These are phyloP conservation scores for Hypomontagnella monticulosa DNA, from an alignment of 495 filamentous ascomycete genomes.

Conservation along the genomic window DNA sequence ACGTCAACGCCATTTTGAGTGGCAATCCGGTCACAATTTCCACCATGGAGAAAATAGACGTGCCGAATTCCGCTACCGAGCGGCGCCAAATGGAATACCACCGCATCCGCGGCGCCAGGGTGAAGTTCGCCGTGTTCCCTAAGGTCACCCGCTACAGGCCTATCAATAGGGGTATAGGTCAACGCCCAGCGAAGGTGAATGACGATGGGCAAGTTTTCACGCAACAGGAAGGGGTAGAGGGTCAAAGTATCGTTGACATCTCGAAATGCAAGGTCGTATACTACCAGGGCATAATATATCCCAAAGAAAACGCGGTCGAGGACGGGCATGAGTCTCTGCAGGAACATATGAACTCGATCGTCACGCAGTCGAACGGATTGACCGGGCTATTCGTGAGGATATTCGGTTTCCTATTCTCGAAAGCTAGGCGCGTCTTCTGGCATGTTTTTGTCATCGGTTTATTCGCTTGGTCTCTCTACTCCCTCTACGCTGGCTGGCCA, in stretches of 20 bases:
- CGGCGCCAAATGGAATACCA: conserved; percentile 20
- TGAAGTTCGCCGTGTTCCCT: conserved; percentile 54
- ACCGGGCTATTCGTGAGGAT: not conserved
- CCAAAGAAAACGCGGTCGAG: not conserved
- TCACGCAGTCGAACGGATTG: not conserved
- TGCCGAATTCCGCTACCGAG: conserved; percentile 21
- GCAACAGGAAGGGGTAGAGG: too few relatives aligned
- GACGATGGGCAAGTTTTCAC: too few relatives aligned
- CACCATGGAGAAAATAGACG: not conserved
- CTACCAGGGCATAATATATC: conserved; percentile 47
- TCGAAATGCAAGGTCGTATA: conserved; percentile 47
- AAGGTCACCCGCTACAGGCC: conserved; percentile 48
- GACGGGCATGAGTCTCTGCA: conserved; percentile 18
- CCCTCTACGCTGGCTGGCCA: not conserved
- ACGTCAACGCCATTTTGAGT: conserved; percentile 12
- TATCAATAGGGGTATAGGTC: conserved; percentile 29
- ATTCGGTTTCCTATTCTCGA: not conserved
- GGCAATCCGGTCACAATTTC: not conserved
- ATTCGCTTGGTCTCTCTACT: not conserved
- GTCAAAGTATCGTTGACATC: conserved; percentile 43
- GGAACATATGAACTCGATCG: conserved; percentile 11
- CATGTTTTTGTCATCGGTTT: conserved; percentile 9
- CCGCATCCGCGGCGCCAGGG: conserved; percentile 50
- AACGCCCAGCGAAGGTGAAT: too few relatives aligned
- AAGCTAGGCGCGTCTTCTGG: conserved; percentile 2